Conservation (phyloP, 352 stramenopile species). For the Phytophthora idaei region DNA sequence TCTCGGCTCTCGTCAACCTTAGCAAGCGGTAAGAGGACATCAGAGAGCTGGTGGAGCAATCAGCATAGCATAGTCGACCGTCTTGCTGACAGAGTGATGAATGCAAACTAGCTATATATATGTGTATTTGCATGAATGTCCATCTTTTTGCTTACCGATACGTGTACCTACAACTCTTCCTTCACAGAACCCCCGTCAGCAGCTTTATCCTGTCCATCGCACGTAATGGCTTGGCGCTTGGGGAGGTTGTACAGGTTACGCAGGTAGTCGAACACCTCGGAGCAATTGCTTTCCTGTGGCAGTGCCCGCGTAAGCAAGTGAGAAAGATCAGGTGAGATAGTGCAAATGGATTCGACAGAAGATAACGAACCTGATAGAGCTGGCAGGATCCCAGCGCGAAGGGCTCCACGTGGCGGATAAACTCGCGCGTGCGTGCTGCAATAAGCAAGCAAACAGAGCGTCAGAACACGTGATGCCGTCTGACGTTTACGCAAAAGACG, state of each 20-base stretch:
- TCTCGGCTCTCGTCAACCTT: slow-evolving; percentile 79
- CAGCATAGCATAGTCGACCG: not conserved
- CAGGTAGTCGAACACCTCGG: slow-evolving; percentile 68
- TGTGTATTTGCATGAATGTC: slow-evolving; percentile 26
- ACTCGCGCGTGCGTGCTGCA: slow-evolving; percentile 58
- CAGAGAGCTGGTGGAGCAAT: not conserved
- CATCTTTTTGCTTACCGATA: not conserved
- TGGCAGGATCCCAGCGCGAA: slow-evolving; percentile 63
- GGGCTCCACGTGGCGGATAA: slow-evolving; percentile 70
- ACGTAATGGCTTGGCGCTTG: slow-evolving; percentile 35
- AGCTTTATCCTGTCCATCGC: slow-evolving; percentile 19
- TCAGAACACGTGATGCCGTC: slow-evolving; percentile 10
- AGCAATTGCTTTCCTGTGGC: slow-evolving; percentile 57
- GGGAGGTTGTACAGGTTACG: slow-evolving; percentile 59
- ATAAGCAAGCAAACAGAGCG: not conserved
- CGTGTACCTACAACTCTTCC: slow-evolving; percentile 49
- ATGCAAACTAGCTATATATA: slow-evolving; percentile 34
- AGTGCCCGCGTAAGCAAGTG: not conserved
- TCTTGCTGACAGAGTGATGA: slow-evolving; percentile 13
- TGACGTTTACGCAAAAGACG: not conserved
- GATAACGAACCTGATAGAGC: slow-evolving; percentile 52
- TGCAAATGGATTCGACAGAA: not conserved
- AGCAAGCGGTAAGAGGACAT: slow-evolving; percentile 60
- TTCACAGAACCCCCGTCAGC: slow-evolving; percentile 36
- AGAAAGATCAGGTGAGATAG: not conserved